Base-by-base conservation (phyloP, 768 basidiomycete genomes). In the Mycena alexandri region DNA sequence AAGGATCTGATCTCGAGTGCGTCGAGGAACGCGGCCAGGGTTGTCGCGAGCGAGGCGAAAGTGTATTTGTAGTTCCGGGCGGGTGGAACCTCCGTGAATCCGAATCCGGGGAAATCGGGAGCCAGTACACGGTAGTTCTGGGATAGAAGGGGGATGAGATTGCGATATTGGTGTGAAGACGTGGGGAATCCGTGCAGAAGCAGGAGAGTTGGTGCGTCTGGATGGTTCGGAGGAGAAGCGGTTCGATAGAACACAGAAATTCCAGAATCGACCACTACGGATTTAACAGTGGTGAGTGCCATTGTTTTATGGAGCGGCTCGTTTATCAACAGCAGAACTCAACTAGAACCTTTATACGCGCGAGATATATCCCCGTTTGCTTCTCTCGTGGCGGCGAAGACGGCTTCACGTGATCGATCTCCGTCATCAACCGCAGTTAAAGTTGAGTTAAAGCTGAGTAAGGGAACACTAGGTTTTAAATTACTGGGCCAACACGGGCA, bases 91-190 rank as follows among this genome's bases (percentile, higher is more conserved):
- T 68, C 65, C 24, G 86, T 86, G 72, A 85, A 84, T 8, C 86
- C 86, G 69, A 83, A 87, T 0, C 82, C 85, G 1, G 85, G 84
- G 8, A 86, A 72, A 67, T 86, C 86, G n/a, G 86, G 86, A 0
- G 85, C 85, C 65, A 79, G 43, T 41, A 86, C 78, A 36, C 77
- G 80, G 76, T 84, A 85, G 43, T 79, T 75, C 21, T 71, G 43
- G 5, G 83, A 78, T 14, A 86, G 78, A 44, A 73, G 73, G 0
- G 81, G 77, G 53, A 87, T 83, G 61, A 86, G 80, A 69, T 84
- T 76, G 13, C 85, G 81, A 72, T 80, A 87, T 58, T 86, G 84
- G 74, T 79, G 80, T 8, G 85, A 85, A 0, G 84, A 84, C 1
- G 83, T 67, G 0, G 86, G 86, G 75, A 81, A 86, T 38, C 86